Evolutionary conservation across 208 protist species (phyloP), one percentile per base, ranked within the genome.

Genomic region (Leishmania lainsoni): DNA sequence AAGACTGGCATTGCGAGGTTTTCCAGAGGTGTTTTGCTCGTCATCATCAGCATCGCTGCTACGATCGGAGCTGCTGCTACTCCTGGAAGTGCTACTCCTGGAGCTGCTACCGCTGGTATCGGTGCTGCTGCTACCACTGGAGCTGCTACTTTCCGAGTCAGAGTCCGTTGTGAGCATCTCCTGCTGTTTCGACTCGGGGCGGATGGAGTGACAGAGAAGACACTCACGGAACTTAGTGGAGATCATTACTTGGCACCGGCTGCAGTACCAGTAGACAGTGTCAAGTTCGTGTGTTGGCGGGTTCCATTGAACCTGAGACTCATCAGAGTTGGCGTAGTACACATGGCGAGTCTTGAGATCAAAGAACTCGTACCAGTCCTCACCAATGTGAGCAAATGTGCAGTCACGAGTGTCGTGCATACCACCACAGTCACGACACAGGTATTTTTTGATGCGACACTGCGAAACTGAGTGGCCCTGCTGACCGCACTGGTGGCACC

Each of bases 281-380:
- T 98, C 95, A 39, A 95, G 79, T 70, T 90, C 81, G 61, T 96
- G 93, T 48, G 90, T 81, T 26, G 91, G 92, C 29, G 89, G 86
- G 39, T 76, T 80, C 93, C 92, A 96, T 78, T 90, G 90, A 54
- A 94, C 86, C 81, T 95, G 86, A 42, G 79, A 87, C 70, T 95
- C 91, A 56, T 93, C 92, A 68, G 87, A 83, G 80, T 94, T 91
- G 51, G 80, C 78, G 87, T 97, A 98, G 81, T 92, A 98, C 12
- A 95, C 85, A 76, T 95, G 92, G 42, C 87, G 54, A 20, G 81
- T 90, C 12, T 61, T 12, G 0, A 87, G 73, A 74, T 97, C 93
- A 52, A 85, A 92, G 77, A 96, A 98, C 81, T 98, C 95, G 68
- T 96, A 93, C 92, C 93, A 98, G 79, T 95, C 92, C 79, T 94